These are phyloP conservation scores for Vigna trinervia DNA, from an alignment of 306 rosid genomes.

Conservation along the genomic window DNA sequence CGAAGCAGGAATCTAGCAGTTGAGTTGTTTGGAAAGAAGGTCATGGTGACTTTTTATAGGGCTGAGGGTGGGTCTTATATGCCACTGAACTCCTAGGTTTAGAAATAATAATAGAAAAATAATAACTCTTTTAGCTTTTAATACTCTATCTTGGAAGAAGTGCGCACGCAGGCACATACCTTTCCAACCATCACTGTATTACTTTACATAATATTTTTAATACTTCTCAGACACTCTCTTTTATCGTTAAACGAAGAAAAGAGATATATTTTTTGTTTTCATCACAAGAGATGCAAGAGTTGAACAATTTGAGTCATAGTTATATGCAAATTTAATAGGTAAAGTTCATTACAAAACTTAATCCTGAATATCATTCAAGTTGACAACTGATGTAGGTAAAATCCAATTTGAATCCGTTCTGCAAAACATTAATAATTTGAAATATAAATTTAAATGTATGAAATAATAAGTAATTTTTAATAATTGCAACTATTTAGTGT, in stretches of 20 bases:
- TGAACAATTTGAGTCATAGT: too few species aligned
- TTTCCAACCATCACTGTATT: background rate
- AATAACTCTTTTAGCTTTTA: background rate
- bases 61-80: background rate
- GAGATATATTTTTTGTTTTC: too few species aligned
- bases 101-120: background rate
- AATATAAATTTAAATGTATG: background rate
- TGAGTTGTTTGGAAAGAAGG: slow-evolving; percentile 9
- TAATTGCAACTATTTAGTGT: too few species aligned
- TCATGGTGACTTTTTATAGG: background rate
- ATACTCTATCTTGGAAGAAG: background rate
- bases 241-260: background rate
- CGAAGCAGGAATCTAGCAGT: background rate
- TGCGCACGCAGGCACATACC: background rate
- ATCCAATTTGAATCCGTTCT: background rate
- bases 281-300: too few species aligned
- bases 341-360: too few species aligned
- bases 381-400: background rate
- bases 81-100: background rate
- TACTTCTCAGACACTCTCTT: background rate
- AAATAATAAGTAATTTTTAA: too few species aligned
- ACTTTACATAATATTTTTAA: background rate
- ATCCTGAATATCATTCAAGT: too few species aligned
- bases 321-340: too few species aligned
- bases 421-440: background rate